Base-by-base conservation (phyloP, 2,329 filamentous ascomycete species). In the Zasmidium cellare region DNA sequence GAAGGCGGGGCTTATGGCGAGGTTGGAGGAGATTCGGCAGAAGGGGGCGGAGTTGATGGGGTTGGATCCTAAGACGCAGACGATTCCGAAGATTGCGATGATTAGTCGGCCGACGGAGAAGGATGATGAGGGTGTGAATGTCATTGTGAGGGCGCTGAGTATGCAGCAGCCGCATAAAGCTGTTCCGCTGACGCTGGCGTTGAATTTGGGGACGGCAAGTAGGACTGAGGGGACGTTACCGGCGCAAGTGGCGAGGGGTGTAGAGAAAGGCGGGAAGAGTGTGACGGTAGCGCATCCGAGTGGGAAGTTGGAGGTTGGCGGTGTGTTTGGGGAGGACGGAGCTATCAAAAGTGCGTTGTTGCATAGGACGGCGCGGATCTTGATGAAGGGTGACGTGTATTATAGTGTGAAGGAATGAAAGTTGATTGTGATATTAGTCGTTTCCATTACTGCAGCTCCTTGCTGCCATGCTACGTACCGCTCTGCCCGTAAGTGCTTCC, bases 71-170 rank as follows among this genome's bases (percentile, higher is more conserved):
- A 73, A 74, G 1, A 73, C 73, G 1, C 80, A 81, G 6, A 79
- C 81, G 0, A 79, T 89, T 1, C 87, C 87, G 1, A 88, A 89
- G 68, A 84, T 89, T 38, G 82, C 80, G 14, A 73, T 87, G 16
- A 77, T 86, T 68, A 28, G 78, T 75, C 59, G 55, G 49, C 55
- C 71, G 6, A 57, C 23, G 3, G 55, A 31, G 12, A 57, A 52
- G 9, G 46, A 38, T 19, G 52, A 48, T 2, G 22, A 60, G 7
- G 66, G 67, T 12, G 56, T 63, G 5, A 75, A 79, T 56, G 68
- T 79, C 19, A 70, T 77, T 3, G 70, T 77, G 22, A 71, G 77
- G 38, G 76, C 77, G 31, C 61, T 79, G n/a, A 78, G 76, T 3
- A 77, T 76, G 59, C 70, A 69, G 28, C 76, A 78, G 55, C 75